phyloP scores from a whole-genome alignment of 164 flowering plant species.

The Dillenia suffruticosa region DNA sequence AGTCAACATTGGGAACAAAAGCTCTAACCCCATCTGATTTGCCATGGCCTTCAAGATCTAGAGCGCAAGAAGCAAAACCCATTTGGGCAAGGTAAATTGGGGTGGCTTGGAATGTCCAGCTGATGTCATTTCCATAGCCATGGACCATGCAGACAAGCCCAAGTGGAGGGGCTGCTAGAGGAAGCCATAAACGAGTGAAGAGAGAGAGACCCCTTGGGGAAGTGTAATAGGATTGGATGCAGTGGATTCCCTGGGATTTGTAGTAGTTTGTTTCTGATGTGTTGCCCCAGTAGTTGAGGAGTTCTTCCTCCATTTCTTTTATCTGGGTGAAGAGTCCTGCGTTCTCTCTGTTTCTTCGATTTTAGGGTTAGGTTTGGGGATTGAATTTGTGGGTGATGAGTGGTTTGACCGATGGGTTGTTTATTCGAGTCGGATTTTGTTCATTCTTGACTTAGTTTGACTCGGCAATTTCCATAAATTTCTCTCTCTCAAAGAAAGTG shows the following conservation, averaged over 20 bases:
- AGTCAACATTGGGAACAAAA: slow-evolving; percentile 65
- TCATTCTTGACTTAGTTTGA: too few species aligned
- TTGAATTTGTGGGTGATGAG: too few species aligned
- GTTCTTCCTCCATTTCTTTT: slow-evolving; percentile 10
- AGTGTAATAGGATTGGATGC: slow-evolving; percentile 52
- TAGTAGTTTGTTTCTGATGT: slow-evolving; percentile 58
- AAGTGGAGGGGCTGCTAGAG: slow-evolving; percentile 46
- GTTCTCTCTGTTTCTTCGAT: too few species aligned
- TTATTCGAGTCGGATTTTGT: too few species aligned
- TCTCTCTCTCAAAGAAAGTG: too few species aligned
- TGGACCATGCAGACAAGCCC: slow-evolving; percentile 82
- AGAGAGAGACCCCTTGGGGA: slow-evolving; percentile 71
- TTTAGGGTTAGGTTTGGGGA: too few species aligned
- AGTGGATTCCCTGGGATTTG: slow-evolving; percentile 40
- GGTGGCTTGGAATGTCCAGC: slow-evolving; percentile 86
- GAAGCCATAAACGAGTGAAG: slow-evolving; percentile 87
- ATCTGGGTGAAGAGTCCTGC: too few species aligned
- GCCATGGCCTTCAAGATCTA: slow-evolving; percentile 88
- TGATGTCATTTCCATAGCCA: slow-evolving; percentile 89
- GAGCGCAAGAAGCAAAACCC: slow-evolving; percentile 78
- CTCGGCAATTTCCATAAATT: too few species aligned
- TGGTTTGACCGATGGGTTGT: too few species aligned
- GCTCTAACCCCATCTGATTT: slow-evolving; percentile 67
- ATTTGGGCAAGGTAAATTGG: slow-evolving; percentile 70
- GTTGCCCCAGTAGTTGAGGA: slow-evolving; percentile 67